Conservation (phyloP, 2,329 filamentous ascomycete species). For the Trichophyton simii region DNA sequence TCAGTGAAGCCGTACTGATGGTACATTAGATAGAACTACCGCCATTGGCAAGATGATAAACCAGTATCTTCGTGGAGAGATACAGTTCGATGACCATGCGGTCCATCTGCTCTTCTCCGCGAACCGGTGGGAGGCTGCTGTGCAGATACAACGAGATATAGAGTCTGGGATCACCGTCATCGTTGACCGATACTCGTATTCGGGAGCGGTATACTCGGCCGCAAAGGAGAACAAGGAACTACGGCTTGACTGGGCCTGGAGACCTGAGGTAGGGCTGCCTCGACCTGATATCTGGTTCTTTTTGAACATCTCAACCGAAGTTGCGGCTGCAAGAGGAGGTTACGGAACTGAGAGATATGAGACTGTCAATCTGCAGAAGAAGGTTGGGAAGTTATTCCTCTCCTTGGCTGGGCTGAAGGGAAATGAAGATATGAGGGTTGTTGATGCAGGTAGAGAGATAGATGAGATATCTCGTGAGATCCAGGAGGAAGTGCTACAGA, state of each 20-base stretch:
- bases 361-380: conserved; percentile 64
- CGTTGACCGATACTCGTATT: conserved; percentile 90
- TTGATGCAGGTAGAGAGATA: conserved; percentile 43
- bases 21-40: conserved; percentile 57
- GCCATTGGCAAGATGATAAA: conserved; percentile 81
- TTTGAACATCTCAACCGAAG: conserved; percentile 62
- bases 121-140: conserved; percentile 67
- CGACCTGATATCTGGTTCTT: conserved; percentile 81
- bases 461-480: conserved; percentile 40
- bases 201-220: conserved; percentile 81
- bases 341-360: conserved; percentile 88
- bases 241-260: conserved; percentile 64
- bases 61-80: conserved; percentile 59
- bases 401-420: conserved; percentile 38
- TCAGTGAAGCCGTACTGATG: conserved; percentile 7
- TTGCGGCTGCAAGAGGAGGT: conserved; percentile 64
- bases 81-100: conserved; percentile 70
- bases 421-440: conserved; percentile 39
- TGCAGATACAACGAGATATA: conserved; percentile 38
- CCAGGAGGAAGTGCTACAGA: conserved; percentile 18
- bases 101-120: conserved; percentile 85
- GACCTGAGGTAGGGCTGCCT: conserved; percentile 74
- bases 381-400: conserved; percentile 62
- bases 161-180: conserved; percentile 60
- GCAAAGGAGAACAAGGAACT: conserved; percentile 67